Conservation (phyloP, 441 rosid genomes). For the Bruguiera hainesii region DNA sequence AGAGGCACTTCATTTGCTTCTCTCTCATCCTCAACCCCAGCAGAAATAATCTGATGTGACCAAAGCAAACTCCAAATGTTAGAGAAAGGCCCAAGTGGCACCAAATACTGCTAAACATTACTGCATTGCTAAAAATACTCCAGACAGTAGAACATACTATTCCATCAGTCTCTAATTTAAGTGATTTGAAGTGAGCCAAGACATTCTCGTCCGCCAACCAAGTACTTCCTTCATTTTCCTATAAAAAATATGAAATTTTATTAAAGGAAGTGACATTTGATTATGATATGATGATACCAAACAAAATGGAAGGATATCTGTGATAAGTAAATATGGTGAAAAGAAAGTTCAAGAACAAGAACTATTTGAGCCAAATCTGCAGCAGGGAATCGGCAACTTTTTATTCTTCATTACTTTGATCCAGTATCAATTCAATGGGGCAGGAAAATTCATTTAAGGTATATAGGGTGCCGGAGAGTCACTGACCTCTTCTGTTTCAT, state of each 20-base stretch:
- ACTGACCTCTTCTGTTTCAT: conserved; percentile 57
- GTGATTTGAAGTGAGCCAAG: conserved; percentile 64
- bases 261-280: conserved; percentile 4
- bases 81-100: conserved; percentile 17
- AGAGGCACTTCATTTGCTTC: conserved; percentile 85
- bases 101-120: conserved; percentile 15
- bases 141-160: conserved; percentile 42
- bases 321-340: neutral
- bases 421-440: neutral
- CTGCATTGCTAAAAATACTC: conserved; percentile 13
- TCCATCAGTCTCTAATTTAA: conserved; percentile 58
- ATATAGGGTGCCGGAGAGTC: conserved; percentile 52
- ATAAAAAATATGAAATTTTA: conserved; percentile 26
- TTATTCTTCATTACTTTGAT: neutral
- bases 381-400: conserved; percentile 8
- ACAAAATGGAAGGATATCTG: conserved; percentile 2
- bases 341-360: conserved; percentile 1
- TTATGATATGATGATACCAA: neutral
- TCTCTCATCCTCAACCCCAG: conserved; percentile 45
- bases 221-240: conserved; percentile 59
- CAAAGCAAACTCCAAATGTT: conserved; percentile 22
- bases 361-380: conserved; percentile 5
- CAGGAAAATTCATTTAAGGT: neutral
- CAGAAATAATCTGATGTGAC: conserved; percentile 48
- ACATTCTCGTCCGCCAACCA: conserved; percentile 92